A percentile compares a stretch with the other conserved stretches of the same genome.
These are phyloP conservation scores for Apiotrichum veenhuisii DNA, from an alignment of 1,284 basidiomycete species.

Conservation along the genomic window DNA sequence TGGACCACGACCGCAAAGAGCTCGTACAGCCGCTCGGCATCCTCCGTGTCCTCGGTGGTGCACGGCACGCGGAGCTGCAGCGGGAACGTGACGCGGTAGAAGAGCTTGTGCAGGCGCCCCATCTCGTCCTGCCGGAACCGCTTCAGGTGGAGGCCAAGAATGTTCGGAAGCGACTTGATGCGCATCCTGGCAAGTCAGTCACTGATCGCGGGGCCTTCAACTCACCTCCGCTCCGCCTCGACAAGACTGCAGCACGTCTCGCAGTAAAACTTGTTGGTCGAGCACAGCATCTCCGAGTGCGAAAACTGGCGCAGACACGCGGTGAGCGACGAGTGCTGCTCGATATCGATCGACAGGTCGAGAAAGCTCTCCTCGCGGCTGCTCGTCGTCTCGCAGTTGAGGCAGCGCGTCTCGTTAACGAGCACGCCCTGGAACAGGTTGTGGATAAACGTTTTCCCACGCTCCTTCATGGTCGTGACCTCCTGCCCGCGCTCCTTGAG, in stretches of 20 bases:
- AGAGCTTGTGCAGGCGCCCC: constrained; percentile 85
- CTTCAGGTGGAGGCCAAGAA: constrained; percentile 92
- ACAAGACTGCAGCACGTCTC: constrained; percentile 94
- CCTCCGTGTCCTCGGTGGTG: constrained; percentile 86
- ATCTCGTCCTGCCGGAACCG: constrained; percentile 94
- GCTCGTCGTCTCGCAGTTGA: constrained; percentile 98
- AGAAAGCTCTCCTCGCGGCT: constrained; percentile 93
- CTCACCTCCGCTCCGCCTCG: constrained; percentile 79
- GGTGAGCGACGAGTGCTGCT: constrained; percentile 92
- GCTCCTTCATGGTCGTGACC: constrained; percentile 29
- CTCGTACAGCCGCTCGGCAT: constrained; percentile 82
- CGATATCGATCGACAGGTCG: constrained; percentile 96
- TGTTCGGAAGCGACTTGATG: constrained; percentile 90
- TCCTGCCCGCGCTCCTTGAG: constrained; percentile 29
- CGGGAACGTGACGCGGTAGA: constrained; percentile 94
- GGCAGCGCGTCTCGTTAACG: constrained; percentile 93
- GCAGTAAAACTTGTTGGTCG: constrained; percentile 98
- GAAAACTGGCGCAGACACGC: constrained; percentile 94
- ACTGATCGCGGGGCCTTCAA: no score
- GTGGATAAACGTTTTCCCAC: constrained; percentile 75
- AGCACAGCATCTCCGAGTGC: constrained; percentile 95
- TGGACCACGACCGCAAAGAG: constrained; percentile 96
- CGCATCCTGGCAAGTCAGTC: constrained; percentile 69
- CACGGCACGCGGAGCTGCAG: constrained; percentile 91
- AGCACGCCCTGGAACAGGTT: constrained; percentile 86